Conservation (phyloP, 192 early-diverging fungal species). For the Podila epigama region DNA sequence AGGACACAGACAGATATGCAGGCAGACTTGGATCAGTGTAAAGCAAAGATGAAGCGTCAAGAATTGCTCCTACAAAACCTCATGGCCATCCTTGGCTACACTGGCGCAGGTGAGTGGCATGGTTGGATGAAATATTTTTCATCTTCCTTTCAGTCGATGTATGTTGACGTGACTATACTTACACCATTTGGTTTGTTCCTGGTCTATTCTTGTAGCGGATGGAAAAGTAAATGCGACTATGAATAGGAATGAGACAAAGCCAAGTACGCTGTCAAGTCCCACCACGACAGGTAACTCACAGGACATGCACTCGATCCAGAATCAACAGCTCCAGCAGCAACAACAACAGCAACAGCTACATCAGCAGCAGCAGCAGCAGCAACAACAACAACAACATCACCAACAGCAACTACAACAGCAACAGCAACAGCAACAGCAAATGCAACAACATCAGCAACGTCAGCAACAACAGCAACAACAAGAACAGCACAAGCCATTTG, state of each 20-base stretch:
- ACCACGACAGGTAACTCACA: not conserved
- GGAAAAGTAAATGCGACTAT: too few species aligned
- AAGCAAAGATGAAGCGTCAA: constrained; percentile 55
- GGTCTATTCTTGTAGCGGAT: constrained; percentile 12
- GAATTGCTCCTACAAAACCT: constrained; percentile 57
- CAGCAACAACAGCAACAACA: constrained; percentile 8
- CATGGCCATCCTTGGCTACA: constrained; percentile 43
- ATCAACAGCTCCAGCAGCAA: constrained; percentile 1
- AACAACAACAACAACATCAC: constrained; percentile 10
- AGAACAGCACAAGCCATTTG: not conserved
- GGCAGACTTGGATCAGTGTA: constrained; percentile 51
- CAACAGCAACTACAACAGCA: not conserved
- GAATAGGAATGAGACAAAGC: too few species aligned
- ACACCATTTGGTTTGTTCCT: too few species aligned
- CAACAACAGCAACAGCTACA: constrained; percentile 1
- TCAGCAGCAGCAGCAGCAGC: constrained; percentile 15
- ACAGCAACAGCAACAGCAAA: not conserved
- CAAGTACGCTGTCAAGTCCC: too few species aligned
- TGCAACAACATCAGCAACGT: not conserved
- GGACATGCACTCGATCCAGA: not conserved
- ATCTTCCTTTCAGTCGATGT: too few species aligned
- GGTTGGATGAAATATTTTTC: too few species aligned
- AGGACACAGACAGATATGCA: constrained; percentile 53
- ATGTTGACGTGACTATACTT: not conserved
- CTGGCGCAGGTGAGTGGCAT: constrained; percentile 38